Evolutionary conservation across 805 yeast genomes (phyloP).

Genomic region (Zygoascus biomembranicola): DNA sequence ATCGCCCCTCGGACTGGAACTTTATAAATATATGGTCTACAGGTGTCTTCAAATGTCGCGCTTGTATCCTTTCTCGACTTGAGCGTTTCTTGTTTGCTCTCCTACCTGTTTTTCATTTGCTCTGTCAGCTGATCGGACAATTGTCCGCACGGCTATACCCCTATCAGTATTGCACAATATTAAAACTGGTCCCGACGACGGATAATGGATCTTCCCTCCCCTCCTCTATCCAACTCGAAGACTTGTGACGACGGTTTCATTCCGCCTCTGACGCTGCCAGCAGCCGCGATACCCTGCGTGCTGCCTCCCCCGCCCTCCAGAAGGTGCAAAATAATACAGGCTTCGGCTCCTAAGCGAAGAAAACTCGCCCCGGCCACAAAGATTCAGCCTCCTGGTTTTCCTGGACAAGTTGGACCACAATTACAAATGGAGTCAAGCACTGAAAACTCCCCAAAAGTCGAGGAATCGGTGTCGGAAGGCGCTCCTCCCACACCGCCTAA

Average conservation of each 20-base stretch:
- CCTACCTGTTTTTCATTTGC: too few relatives aligned
- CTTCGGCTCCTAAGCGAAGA: neutral
- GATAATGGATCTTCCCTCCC: neutral
- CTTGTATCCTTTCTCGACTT: too few relatives aligned
- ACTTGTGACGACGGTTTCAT: neutral
- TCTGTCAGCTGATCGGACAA: neutral
- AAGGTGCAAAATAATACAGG: slow-evolving; percentile 12
- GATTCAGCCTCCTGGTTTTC: neutral
- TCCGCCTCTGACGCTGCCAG: slow-evolving; percentile 10
- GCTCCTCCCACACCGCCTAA: neutral
- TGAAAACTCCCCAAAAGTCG: neutral
- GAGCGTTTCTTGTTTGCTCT: too few relatives aligned
- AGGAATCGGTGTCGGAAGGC: neutral
- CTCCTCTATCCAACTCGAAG: neutral
- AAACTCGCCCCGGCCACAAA: neutral
- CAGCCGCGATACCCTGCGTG: slow-evolving; percentile 3
- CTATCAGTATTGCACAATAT: too few relatives aligned
- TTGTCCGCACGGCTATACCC: neutral
- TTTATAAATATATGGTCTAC: too few relatives aligned
- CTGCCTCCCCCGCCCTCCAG: slow-evolving; percentile 16
- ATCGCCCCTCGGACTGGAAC: neutral
- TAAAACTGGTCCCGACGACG: neutral
- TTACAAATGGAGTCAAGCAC: too few relatives aligned
- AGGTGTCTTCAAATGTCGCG: too few relatives aligned
- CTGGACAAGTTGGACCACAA: too few relatives aligned